Evolutionary conservation across 2,329 filamentous ascomycete genomes (phyloP).

Genomic region (Diplodia seriata): DNA sequence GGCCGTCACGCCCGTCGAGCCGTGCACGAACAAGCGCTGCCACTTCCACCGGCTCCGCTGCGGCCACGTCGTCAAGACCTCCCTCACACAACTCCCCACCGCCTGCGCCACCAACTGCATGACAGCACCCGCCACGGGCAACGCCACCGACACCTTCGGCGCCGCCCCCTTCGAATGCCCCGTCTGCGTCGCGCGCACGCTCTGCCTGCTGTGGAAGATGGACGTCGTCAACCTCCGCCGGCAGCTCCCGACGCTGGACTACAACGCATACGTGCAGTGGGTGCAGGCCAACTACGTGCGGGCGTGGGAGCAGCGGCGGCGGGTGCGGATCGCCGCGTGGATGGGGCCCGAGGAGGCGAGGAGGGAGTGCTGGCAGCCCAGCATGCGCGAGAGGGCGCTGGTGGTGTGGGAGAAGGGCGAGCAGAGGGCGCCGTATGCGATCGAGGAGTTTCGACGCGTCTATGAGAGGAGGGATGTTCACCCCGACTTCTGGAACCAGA

Average conservation of each 20-base stretch:
- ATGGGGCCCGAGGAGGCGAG: neutral
- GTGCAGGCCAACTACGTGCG: neutral
- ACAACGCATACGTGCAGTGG: neutral
- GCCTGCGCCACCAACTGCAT: slow-evolving; percentile 18
- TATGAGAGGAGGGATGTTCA: neutral
- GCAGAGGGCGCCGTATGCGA: neutral
- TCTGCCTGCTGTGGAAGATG: slow-evolving; percentile 14
- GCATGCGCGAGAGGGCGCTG: neutral
- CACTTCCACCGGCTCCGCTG: slow-evolving; percentile 28
- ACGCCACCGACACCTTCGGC: neutral
- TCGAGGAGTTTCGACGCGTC: neutral
- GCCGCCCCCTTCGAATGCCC: slow-evolving; percentile 6
- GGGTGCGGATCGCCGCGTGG: neutral
- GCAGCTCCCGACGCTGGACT: neutral
- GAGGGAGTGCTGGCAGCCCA: neutral
- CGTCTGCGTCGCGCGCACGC: neutral
- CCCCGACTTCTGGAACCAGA: neutral
- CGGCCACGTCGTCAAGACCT: slow-evolving; percentile 14
- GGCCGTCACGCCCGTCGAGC: neutral
- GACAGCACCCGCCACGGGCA: neutral
- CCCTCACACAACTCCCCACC: neutral
- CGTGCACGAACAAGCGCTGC: neutral
- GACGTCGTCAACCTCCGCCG: slow-evolving; percentile 1
- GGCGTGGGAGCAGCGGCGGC: neutral
- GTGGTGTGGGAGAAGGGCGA: neutral